Percentiles rank a stretch among this genome's conserved stretches.
Conservation (phyloP, 2,329 filamentous ascomycete genomes). For the Beauveria sp. region DNA sequence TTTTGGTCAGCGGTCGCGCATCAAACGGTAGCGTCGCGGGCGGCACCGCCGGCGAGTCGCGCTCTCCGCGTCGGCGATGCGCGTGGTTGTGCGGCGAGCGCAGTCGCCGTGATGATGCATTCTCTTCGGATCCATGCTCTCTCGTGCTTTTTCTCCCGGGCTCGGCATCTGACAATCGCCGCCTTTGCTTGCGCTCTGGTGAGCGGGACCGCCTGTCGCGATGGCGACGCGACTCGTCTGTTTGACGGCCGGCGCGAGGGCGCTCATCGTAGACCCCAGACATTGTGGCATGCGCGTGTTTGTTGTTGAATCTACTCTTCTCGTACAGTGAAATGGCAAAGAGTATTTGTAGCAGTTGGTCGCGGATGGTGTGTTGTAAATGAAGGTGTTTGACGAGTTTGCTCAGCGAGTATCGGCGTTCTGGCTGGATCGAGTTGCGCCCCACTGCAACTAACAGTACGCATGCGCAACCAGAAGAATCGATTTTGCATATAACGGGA, state of each 20-base stretch:
- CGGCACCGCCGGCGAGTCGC: neutral
- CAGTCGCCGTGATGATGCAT: slow-evolving; percentile 4
- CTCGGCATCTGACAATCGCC: slow-evolving; percentile 2
- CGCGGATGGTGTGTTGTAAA: neutral
- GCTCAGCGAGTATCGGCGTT: neutral
- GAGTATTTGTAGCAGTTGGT: neutral
- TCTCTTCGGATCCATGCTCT: neutral
- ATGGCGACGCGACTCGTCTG: slow-evolving; percentile 1
- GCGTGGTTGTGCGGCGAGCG: slow-evolving; percentile 11
- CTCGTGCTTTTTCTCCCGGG: slow-evolving; percentile 5
- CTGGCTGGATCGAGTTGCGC: neutral
- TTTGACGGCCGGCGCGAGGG: neutral
- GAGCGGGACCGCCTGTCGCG: slow-evolving; percentile 12
- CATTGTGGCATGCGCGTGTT: neutral
- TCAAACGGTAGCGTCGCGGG: slow-evolving; percentile 50
- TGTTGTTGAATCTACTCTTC: neutral
- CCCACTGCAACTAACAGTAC: neutral
- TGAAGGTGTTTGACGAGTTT: neutral
- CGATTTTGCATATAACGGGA: too few relatives aligned
- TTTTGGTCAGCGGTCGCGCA: slow-evolving; percentile 58
- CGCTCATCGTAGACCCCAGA: neutral
- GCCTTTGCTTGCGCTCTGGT: slow-evolving; percentile 11
- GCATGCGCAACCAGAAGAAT: too few relatives aligned
- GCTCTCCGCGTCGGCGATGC: slow-evolving; percentile 11
- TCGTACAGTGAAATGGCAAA: neutral